Evolutionary conservation across 768 basidiomycete species (phyloP).

Genomic region (Trametes gibbosa): DNA sequence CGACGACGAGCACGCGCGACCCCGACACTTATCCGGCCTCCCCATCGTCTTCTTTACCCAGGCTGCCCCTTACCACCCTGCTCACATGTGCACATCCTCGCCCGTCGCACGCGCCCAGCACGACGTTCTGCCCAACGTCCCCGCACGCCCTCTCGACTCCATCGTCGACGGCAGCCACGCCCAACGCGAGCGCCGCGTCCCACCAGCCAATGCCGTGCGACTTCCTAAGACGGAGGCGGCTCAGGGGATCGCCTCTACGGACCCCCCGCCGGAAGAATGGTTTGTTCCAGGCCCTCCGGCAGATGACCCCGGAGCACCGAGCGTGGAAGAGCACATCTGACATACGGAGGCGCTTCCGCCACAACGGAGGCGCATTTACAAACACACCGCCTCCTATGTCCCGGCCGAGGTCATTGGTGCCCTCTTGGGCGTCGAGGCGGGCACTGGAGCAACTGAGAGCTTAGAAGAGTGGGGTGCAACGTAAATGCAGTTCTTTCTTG

Average conservation of each 20-base stretch:
- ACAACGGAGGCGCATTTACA: background rate
- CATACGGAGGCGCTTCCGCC: conserved; percentile 6
- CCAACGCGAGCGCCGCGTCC: background rate
- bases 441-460: too few species aligned
- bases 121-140: background rate
- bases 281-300: conserved; percentile 11
- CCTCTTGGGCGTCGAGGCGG: too few species aligned
- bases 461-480: too few species aligned
- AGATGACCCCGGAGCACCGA: conserved; percentile 7
- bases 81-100: conserved; percentile 5
- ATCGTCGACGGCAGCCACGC: background rate
- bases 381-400: background rate
- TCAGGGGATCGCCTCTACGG: conserved; percentile 4
- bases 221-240: conserved; percentile 15
- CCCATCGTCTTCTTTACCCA: conserved; percentile 8
- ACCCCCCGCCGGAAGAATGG: background rate
- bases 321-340: conserved; percentile 13
- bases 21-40: conserved; percentile 6
- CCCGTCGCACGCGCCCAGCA: too few species aligned
- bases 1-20: background rate
- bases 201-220: conserved; percentile 1
- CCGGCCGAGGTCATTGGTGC: background rate
- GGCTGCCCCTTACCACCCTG: background rate
- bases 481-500: too few species aligned
- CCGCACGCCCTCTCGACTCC: background rate